phyloP scores from a whole-genome alignment of 192 early-diverging fungal species.

The Radiomyces spectabilis region DNA sequence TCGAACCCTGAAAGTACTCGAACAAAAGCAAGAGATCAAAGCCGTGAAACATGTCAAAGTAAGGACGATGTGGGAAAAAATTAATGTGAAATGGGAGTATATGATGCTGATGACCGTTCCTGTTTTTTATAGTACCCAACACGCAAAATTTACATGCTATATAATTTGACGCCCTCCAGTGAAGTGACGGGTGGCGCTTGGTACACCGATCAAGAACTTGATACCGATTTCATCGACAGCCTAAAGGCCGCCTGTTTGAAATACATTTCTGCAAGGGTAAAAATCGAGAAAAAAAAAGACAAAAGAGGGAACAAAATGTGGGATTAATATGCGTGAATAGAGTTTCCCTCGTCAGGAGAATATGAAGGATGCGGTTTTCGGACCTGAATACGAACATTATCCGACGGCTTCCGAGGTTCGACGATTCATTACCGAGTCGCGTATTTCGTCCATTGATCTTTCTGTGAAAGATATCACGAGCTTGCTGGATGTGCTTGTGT shows the following conservation, averaged over 20 bases:
- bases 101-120: neutral
- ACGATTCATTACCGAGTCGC: conserved; percentile 60
- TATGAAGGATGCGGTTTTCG: conserved; percentile 40
- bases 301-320: neutral
- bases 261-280: conserved; percentile 57
- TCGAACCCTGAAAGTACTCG: conserved; percentile 70
- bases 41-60: conserved; percentile 85
- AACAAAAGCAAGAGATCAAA: conserved; percentile 78
- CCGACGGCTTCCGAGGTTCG: conserved; percentile 64
- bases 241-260: conserved; percentile 65
- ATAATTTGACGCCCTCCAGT: conserved; percentile 68
- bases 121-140: conserved; percentile 55
- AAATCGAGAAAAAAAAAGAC: neutral
- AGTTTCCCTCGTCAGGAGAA: conserved; percentile 49
- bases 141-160: conserved; percentile 87
- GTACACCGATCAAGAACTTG: conserved; percentile 90
- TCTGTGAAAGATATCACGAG: conserved; percentile 62
- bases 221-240: conserved; percentile 83
- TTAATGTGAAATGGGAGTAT: neutral
- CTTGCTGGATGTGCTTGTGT: conserved; percentile 77
- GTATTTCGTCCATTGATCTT: conserved; percentile 69
- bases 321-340: conserved; percentile 17
- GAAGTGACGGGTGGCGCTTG: conserved; percentile 90
- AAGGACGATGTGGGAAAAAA: neutral
- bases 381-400: conserved; percentile 57